Conservation (phyloP, 1,284 basidiomycete genomes). For the Apiotrichum gamsii region DNA sequence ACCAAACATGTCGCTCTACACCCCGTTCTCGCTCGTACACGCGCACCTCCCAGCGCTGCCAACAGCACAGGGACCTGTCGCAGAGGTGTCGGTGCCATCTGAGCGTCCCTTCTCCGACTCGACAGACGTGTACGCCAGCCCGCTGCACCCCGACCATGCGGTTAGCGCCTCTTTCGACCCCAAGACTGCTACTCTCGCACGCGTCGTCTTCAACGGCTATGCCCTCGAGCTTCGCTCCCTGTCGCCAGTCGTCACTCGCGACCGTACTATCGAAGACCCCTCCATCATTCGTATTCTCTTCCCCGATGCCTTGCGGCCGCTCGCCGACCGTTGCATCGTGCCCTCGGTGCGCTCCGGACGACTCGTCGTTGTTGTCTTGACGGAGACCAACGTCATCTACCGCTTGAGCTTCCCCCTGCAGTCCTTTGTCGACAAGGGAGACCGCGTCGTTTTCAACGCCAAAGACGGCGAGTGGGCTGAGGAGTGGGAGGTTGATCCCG, state of each 20-base stretch:
- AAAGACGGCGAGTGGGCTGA: conserved; percentile 33
- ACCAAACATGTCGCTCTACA: conserved; percentile 20
- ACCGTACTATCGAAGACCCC: conserved; percentile 40
- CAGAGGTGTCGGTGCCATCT: conserved; percentile 26
- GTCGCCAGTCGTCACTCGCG: conserved; percentile 39
- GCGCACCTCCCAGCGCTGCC: conserved; percentile 37
- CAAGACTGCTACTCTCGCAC: conserved; percentile 62
- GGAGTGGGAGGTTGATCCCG: conserved; percentile 35
- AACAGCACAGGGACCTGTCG: conserved; percentile 23
- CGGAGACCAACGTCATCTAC: conserved; percentile 66
- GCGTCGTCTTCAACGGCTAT: conserved; percentile 66
- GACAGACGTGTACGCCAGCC: conserved; percentile 48
- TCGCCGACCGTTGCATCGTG: conserved; percentile 52
- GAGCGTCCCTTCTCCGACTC: conserved; percentile 52
- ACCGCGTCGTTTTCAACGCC: conserved; percentile 27
- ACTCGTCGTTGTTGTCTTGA: conserved; percentile 66
- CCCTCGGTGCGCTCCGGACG: conserved; percentile 54
- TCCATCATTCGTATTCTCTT: conserved; percentile 68
- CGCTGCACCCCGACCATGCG: conserved; percentile 67
- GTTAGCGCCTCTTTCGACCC: conserved; percentile 58
- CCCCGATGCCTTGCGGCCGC: conserved; percentile 59
- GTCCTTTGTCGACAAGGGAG: conserved; percentile 17
- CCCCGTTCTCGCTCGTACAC: conserved; percentile 36
- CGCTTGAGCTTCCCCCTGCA: conserved; percentile 59
- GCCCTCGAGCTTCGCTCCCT: conserved; percentile 71